Evolutionary conservation across 228 moss, liverwort and hornwort genomes (phyloP), one percentile per base, ranked within the genome.

Genomic region (Sphagnum fallax): DNA sequence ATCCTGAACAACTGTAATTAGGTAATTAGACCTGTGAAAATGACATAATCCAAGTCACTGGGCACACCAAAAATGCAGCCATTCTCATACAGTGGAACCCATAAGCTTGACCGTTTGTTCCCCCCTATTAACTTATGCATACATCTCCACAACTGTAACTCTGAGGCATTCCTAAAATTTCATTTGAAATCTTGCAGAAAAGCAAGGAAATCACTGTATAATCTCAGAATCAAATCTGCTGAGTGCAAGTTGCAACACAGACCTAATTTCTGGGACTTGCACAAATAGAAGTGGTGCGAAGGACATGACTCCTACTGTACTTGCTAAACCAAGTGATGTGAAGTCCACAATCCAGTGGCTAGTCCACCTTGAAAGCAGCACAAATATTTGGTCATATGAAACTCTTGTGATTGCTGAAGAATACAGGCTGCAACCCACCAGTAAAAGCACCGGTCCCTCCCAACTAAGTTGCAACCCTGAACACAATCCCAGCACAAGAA

Each of bases 261-360:
- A 85, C 49, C 74, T 73, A 63, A 78, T 72, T 72, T 91, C 90
- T n/a, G 85, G 78, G 16, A 59, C 49, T 67, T 68, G 74, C 11
- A 91, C 75, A 60, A 88, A 50, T 13, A 85, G 60, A 16, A 93
- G 76, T 47, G 87, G 87, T 55, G 85, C 71, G 70, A 87, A 98
- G 6, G 84, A 75, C 64, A 77, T 67, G 16, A 81, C 69, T 32
- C 93, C 97, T 49, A 89, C 72, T 18, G 80, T 71, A 71, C 87
- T 82, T 51, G 91, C 91, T 10, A 84, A 51, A 52, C 83, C 69
- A 61, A 94, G 75, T 32, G 81, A 83, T 61, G 74, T n/a, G 61
- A 94, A 70, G 48, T 92, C 87, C 57, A 83, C 80, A 5, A 73
- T 64, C 79, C 85, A 83, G 13, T 72, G 14, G 57, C 50, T 81